Evolutionary conservation across 495 filamentous ascomycete genomes (phyloP).

Genomic region (Bombardia bombarda): DNA sequence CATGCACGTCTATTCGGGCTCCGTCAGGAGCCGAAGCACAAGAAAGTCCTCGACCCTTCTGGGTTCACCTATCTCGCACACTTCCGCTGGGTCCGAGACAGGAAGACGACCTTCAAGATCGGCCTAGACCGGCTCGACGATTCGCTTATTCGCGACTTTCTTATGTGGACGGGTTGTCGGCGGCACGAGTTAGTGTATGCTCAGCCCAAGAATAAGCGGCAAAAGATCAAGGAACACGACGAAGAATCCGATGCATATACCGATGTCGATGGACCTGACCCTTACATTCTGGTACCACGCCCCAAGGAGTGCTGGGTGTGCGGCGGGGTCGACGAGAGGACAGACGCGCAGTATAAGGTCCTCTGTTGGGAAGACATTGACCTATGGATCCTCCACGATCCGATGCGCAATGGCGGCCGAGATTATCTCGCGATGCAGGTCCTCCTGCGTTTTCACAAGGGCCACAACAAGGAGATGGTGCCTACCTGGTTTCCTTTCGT

Average conservation of each 20-base stretch:
- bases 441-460: conserved; percentile 7
- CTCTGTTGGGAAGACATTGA: conserved; percentile 14
- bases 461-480: conserved; percentile 7
- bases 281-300: conserved; percentile 5
- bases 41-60: conserved; percentile 9
- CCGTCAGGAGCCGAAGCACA: conserved; percentile 8
- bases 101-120: conserved; percentile 4
- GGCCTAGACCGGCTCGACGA: conserved; percentile 12
- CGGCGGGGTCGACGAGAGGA: background rate
- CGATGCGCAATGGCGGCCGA: conserved; percentile 6
- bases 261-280: too few relatives aligned
- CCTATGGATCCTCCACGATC: conserved; percentile 10
- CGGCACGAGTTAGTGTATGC: conserved; percentile 12
- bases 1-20: conserved; percentile 4
- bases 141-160: conserved; percentile 4
- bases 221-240: conserved; percentile 3
- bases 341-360: conserved; percentile 5
- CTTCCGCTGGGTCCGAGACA: conserved; percentile 9
- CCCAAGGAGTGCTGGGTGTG: conserved; percentile 7
- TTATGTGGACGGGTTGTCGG: conserved; percentile 9
- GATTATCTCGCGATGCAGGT: conserved; percentile 8
- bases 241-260: conserved; percentile 9
- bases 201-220: conserved; percentile 1
- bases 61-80: conserved; percentile 7
- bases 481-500: conserved; percentile 9